Evolutionary conservation across 352 stramenopile genomes (phyloP).

Genomic region (Globisporangium solare): DNA sequence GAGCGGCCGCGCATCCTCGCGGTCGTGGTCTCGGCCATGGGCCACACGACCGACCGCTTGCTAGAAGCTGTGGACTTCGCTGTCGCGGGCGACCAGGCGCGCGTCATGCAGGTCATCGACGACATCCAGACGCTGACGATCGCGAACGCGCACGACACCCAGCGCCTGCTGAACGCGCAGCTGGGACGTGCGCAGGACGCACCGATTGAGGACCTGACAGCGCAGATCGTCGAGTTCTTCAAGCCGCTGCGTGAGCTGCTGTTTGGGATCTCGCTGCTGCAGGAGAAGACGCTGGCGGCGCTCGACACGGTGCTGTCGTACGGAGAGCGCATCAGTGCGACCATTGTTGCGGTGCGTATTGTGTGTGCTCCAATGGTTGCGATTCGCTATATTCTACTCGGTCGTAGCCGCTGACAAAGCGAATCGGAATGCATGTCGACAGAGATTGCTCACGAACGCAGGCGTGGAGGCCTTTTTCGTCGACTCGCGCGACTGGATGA

Average conservation of each 20-base stretch:
- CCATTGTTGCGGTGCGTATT: constrained; percentile 50
- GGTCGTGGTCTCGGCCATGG: constrained; percentile 78
- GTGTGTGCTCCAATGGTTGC: not conserved
- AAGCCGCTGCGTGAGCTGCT: constrained; percentile 72
- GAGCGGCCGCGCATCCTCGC: constrained; percentile 54
- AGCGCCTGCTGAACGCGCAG: constrained; percentile 29
- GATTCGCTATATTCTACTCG: too few relatives aligned
- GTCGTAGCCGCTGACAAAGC: too few relatives aligned
- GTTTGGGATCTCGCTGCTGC: constrained; percentile 67
- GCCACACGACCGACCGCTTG: constrained; percentile 70
- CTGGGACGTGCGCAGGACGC: not conserved
- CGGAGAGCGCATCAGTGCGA: constrained; percentile 69
- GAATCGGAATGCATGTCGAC: not conserved
- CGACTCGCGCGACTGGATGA: constrained; percentile 71
- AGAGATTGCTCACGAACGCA: constrained; percentile 48
- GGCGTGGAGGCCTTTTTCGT: constrained; percentile 63
- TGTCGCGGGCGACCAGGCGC: constrained; percentile 40
- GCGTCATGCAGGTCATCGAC: constrained; percentile 48
- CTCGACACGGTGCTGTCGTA: constrained; percentile 79
- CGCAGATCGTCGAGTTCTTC: constrained; percentile 52
- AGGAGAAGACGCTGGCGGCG: constrained; percentile 64
- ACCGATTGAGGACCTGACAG: constrained; percentile 48
- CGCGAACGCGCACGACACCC: constrained; percentile 65
- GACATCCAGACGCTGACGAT: constrained; percentile 54
- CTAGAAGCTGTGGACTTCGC: constrained; percentile 61